Evolutionary conservation across 2,329 filamentous ascomycete species (phyloP).

Genomic region (Tolypocladium ovalisporum): DNA sequence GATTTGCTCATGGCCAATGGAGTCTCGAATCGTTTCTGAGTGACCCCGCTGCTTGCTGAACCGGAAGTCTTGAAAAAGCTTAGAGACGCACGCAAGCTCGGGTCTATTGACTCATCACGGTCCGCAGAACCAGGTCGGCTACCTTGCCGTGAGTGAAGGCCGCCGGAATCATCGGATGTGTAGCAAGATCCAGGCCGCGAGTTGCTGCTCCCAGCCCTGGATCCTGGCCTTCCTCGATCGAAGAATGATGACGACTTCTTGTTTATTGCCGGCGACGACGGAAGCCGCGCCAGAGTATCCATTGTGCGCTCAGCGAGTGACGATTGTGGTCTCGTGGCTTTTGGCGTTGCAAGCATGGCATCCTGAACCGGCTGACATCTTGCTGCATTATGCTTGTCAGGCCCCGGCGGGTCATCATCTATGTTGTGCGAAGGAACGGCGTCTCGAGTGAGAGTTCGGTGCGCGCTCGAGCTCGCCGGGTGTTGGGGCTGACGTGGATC

Average conservation of each 20-base stretch:
- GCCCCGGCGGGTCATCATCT: too few species aligned
- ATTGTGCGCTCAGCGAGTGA: constrained; percentile 78
- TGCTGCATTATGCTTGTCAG: constrained; percentile 9
- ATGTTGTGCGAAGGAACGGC: neutral
- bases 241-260: constrained; percentile 65
- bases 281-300: constrained; percentile 69
- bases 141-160: constrained; percentile 35
- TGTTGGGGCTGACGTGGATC: constrained; percentile 1
- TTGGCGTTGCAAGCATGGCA: constrained; percentile 8
- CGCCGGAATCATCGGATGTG: constrained; percentile 48
- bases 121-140: constrained; percentile 46
- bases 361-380: neutral
- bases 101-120: constrained; percentile 24
- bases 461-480: constrained; percentile 2
- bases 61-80: constrained; percentile 32
- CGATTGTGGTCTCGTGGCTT: constrained; percentile 22
- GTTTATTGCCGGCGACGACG: constrained; percentile 62
- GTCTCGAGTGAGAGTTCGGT: neutral
- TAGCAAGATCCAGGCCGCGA: constrained; percentile 48
- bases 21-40: constrained; percentile 18
- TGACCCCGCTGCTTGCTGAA: constrained; percentile 32
- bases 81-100: constrained; percentile 31
- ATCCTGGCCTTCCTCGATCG: constrained; percentile 46
- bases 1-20: constrained; percentile 10
- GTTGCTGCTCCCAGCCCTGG: constrained; percentile 30